A percentile compares a stretch with the other conserved stretches of the same genome.
These are phyloP conservation scores for Wallacemonas rigidus DNA, from an alignment of 208 protist genomes.

Conservation along the genomic window DNA sequence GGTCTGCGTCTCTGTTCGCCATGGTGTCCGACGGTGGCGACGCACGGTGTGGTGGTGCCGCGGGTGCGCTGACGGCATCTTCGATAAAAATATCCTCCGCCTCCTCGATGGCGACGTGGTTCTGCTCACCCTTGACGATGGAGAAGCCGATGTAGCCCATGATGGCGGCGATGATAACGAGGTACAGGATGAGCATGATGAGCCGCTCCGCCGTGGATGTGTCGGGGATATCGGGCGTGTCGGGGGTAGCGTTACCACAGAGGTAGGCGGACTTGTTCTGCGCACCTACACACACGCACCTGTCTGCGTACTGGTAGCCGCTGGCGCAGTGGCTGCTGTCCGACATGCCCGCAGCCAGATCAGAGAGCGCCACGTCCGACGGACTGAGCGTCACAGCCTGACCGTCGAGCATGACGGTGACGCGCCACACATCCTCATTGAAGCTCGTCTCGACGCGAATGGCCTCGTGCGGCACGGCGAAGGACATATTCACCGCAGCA, in stretches of 20 bases:
- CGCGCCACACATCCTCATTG: constrained; percentile 11
- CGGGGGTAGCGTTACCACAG: constrained; percentile 16
- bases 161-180: constrained; percentile 37
- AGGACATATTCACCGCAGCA: constrained; percentile 9
- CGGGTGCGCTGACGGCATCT: constrained; percentile 22
- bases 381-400: constrained; percentile 28
- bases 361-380: constrained; percentile 49
- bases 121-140: constrained; percentile 20
- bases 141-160: constrained; percentile 31
- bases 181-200: constrained; percentile 35
- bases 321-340: constrained; percentile 42
- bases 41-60: not conserved
- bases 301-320: constrained; percentile 35
- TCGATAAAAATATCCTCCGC: not conserved
- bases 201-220: constrained; percentile 29
- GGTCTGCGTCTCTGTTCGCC: not conserved
- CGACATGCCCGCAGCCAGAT: constrained; percentile 54
- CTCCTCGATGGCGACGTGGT: constrained; percentile 5
- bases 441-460: constrained; percentile 1
- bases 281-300: constrained; percentile 40
- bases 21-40: not conserved
- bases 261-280: constrained; percentile 33
- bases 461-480: constrained; percentile 6
- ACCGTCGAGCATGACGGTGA: constrained; percentile 46
- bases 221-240: not conserved